Conservation (phyloP, 2,329 filamentous ascomycete species). For the Penicillium sp. region DNA sequence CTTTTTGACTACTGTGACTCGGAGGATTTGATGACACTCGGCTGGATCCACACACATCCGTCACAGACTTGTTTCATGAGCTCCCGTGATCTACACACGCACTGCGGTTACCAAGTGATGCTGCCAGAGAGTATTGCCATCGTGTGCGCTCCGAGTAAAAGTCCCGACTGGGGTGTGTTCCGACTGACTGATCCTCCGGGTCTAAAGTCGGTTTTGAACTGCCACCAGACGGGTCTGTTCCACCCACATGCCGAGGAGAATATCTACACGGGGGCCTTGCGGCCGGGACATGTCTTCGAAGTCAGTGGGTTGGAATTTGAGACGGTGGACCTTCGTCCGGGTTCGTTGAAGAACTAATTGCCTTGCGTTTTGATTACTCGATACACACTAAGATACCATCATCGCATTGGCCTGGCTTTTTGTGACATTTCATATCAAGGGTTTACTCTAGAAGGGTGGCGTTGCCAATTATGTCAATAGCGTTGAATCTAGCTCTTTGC, state of each 20-base stretch:
- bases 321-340: constrained; percentile 53
- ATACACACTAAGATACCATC: constrained; percentile 16
- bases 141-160: constrained; percentile 78
- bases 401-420: background rate
- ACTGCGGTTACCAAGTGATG: constrained; percentile 91
- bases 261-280: constrained; percentile 66
- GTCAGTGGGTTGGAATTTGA: constrained; percentile 58
- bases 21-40: constrained; percentile 74
- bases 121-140: constrained; percentile 93
- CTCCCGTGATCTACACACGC: constrained; percentile 84
- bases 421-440: background rate
- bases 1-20: constrained; percentile 83
- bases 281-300: constrained; percentile 64
- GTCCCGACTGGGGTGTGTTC: constrained; percentile 75
- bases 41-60: constrained; percentile 97
- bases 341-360: constrained; percentile 9
- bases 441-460: background rate
- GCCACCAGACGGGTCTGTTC: constrained; percentile 69
- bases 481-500: background rate
- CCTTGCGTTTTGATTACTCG: constrained; percentile 2
- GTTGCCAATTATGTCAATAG: background rate
- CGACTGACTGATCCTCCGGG: constrained; percentile 88
- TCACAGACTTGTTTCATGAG: constrained; percentile 98
- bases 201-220: constrained; percentile 71
- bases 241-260: constrained; percentile 65